Evolutionary conservation across 1,284 basidiomycete species (phyloP), one percentile per base, ranked within the genome.

Genomic region (Cutaneotrichosporon cavernicola): DNA sequence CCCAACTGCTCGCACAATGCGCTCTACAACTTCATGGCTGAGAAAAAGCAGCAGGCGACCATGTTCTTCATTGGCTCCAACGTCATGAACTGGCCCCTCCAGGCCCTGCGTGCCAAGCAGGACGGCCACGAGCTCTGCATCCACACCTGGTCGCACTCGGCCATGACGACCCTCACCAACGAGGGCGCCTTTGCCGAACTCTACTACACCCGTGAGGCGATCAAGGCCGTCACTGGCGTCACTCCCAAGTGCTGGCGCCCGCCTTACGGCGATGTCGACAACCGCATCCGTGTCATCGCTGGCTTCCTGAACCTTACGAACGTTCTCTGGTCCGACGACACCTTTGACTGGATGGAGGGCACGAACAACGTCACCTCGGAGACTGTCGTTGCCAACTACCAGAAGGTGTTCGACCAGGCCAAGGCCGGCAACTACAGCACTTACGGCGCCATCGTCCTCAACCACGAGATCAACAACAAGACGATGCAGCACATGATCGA

Each of bases 121-220:
- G 81, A 83, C 56, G 81, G 80, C 10, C 81, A 83, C 69, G 71
- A 82, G 66, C 76, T 82, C 61, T 80, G 79, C 60, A 69, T 80
- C 32, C 81, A 81, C 71, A 82, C 81, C 47, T 84, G 83, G 83
- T 78, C 76, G 13, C 83, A 84, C 69, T 76, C 74, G 69, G 81
- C 82, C 73, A 82, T 84, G 81, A 85, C 84, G 8, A 73, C 81
- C 14, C 72, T 84, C 59, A 74, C 78, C 63, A 80, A 82, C 74
- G 82, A 84, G 61, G 76, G 82, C 66, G 83, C 80, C 31, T 85
- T 85, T 68, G 83, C 84, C 49, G 84, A 85, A 74, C 77, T 86
- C 26, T 86, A 83, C 73, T 85, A 85, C 79, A 82, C 83, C 32
- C 78, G 78, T 64, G 77, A 83, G 70, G 75, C 74, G 57, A 84